phyloP scores from a whole-genome alignment of 2,329 filamentous ascomycete genomes.

The Neocatenulostroma microsporum region DNA sequence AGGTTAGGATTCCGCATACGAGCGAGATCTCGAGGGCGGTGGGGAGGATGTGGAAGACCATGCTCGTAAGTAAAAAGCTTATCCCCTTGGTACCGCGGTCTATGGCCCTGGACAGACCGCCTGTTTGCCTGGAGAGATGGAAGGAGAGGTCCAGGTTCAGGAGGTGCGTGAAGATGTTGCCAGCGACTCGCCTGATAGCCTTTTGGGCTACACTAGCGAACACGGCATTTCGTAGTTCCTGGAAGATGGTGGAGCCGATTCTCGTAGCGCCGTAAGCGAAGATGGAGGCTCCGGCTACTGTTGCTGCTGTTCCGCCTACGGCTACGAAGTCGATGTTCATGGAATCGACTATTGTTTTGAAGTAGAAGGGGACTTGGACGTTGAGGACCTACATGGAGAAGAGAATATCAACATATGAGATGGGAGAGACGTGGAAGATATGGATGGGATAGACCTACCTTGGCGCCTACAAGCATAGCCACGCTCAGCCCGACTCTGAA shows the following conservation, averaged over 20 bases:
- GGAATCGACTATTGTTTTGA: constrained; percentile 93
- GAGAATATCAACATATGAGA: constrained; percentile 26
- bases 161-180: constrained; percentile 87
- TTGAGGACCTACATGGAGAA: constrained; percentile 57
- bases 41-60: constrained; percentile 96
- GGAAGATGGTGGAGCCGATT: constrained; percentile 81
- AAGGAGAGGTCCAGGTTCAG: constrained; percentile 86
- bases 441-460: constrained; percentile 46
- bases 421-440: constrained; percentile 4
- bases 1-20: constrained; percentile 93
- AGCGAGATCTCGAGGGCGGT: constrained; percentile 89
- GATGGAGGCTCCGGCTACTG: constrained; percentile 86
- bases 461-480: constrained; percentile 74
- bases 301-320: constrained; percentile 78
- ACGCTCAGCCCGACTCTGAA: constrained; percentile 80
- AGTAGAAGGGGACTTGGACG: constrained; percentile 97
- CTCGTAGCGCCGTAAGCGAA: constrained; percentile 78
- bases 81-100: constrained; percentile 98
- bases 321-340: constrained; percentile 94
- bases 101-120: constrained; percentile 85
- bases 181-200: constrained; percentile 81
- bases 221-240: constrained; percentile 89
- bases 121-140: constrained; percentile 88
- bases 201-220: constrained; percentile 97
- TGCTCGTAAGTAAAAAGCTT: constrained; percentile 90